Evolutionary conservation across 768 basidiomycete genomes (phyloP).

Genomic region (Lentinula sp.): DNA sequence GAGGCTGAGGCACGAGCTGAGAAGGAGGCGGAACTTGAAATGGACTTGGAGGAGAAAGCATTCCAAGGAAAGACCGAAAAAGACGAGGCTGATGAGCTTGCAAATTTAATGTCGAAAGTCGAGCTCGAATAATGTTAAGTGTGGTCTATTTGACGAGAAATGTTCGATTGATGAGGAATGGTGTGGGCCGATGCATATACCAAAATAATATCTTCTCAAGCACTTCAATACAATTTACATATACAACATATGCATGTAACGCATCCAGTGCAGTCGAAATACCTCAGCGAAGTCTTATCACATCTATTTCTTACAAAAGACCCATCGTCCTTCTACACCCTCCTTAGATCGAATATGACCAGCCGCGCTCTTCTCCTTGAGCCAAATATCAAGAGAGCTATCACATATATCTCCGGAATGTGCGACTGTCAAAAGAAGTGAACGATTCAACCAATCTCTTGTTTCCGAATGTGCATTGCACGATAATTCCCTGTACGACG

Average conservation of each 20-base stretch:
- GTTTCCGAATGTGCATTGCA: conserved; percentile 32
- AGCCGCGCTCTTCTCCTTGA: conserved; percentile 30
- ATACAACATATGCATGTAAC: neutral
- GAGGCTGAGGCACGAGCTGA: conserved; percentile 29
- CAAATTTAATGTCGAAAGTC: conserved; percentile 63
- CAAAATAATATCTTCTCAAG: neutral
- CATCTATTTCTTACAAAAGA: conserved; percentile 22
- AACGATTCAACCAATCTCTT: conserved; percentile 40
- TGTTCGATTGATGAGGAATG: neutral
- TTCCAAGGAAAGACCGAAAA: conserved; percentile 18
- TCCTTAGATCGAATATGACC: conserved; percentile 55
- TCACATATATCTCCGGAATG: conserved; percentile 16
- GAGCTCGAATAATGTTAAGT: conserved; percentile 25
- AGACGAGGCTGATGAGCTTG: conserved; percentile 50
- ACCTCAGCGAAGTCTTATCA: too few relatives aligned
- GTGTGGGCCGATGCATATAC: neutral
- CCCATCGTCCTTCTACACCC: conserved; percentile 53
- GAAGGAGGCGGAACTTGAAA: conserved; percentile 16
- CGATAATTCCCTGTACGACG: conserved; percentile 58
- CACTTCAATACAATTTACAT: neutral
- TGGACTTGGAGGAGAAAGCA: conserved; percentile 21
- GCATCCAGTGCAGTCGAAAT: too few relatives aligned
- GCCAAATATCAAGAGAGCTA: conserved; percentile 43
- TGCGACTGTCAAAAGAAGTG: conserved; percentile 37
- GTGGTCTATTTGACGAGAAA: neutral